Evolutionary conservation across 257 asterid genomes (phyloP).

Genomic region (Ilex aquifolium): DNA sequence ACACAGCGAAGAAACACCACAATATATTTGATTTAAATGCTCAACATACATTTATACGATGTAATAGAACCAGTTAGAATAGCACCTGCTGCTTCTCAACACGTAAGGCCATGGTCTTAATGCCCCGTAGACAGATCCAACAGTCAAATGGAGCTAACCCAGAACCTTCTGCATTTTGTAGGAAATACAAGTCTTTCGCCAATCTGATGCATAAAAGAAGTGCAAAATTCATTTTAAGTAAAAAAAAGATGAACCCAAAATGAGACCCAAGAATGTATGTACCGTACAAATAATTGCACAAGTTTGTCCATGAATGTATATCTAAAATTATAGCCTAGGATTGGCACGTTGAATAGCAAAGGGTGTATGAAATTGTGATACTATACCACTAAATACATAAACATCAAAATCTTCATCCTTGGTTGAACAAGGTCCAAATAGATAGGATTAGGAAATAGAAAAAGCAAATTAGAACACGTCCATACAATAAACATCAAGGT

Average conservation of each 20-base stretch:
- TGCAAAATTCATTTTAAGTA: not conserved
- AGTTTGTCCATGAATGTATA: not conserved
- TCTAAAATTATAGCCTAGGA: too few relatives aligned
- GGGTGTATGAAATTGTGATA: too few relatives aligned
- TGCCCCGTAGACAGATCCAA: constrained; percentile 95
- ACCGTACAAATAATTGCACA: not conserved
- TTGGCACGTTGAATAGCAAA: too few relatives aligned
- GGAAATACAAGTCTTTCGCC: constrained; percentile 68
- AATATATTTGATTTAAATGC: too few relatives aligned
- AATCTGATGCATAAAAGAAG: constrained; percentile 33
- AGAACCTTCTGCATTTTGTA: constrained; percentile 93
- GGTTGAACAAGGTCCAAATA: too few relatives aligned
- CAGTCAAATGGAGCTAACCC: constrained; percentile 96
- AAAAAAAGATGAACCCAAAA: not conserved
- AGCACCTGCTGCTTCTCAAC: constrained; percentile 86
- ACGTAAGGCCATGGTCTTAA: constrained; percentile 81
- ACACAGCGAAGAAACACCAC: too few relatives aligned
- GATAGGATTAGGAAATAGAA: too few relatives aligned
- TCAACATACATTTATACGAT: not conserved
- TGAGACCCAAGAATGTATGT: not conserved
- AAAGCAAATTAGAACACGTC: too few relatives aligned
- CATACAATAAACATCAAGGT: too few relatives aligned
- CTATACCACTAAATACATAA: too few relatives aligned
- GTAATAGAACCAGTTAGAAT: not conserved
- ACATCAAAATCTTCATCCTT: too few relatives aligned